A percentile compares a stretch with the other conserved stretches of the same genome.
Evolutionary conservation across 352 stramenopile genomes (phyloP).

Genomic region (Globisporangium iwayamae): DNA sequence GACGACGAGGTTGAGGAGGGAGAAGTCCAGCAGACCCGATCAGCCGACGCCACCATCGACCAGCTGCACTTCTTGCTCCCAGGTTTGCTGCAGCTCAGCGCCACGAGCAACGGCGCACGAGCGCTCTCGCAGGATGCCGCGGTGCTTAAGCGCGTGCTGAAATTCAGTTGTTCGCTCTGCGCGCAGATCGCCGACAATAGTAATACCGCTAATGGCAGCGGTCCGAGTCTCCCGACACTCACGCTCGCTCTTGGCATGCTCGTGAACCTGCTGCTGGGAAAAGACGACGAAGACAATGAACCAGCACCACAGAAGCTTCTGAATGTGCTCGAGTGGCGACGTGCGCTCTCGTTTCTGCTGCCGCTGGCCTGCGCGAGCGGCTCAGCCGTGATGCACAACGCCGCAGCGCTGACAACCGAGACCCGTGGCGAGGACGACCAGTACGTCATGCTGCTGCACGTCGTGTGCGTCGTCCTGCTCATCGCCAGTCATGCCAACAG

Average conservation of each 20-base stretch:
- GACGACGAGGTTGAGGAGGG: slow-evolving; percentile 49
- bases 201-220: slow-evolving; percentile 26
- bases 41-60: slow-evolving; percentile 50
- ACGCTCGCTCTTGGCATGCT: slow-evolving; percentile 75
- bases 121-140: slow-evolving; percentile 55
- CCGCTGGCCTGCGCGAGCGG: slow-evolving; percentile 68
- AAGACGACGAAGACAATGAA: slow-evolving; percentile 24
- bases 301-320: slow-evolving; percentile 24
- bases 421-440: slow-evolving; percentile 68
- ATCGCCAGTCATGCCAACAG: slow-evolving; percentile 52
- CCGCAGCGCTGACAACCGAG: slow-evolving; percentile 37
- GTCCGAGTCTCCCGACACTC: slow-evolving; percentile 48
- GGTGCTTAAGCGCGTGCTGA: slow-evolving; percentile 64
- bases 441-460: slow-evolving; percentile 77
- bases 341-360: slow-evolving; percentile 68
- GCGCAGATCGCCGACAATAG: slow-evolving; percentile 45
- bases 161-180: slow-evolving; percentile 75
- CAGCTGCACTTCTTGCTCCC: slow-evolving; percentile 80
- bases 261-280: slow-evolving; percentile 74
- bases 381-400: slow-evolving; percentile 40
- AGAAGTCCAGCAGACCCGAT: slow-evolving; percentile 14
- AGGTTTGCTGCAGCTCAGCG: slow-evolving; percentile 77
- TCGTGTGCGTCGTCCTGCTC: slow-evolving; percentile 65
- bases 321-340: slow-evolving; percentile 66
- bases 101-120: slow-evolving; percentile 47